phyloP scores from a whole-genome alignment of 179 eudicot genomes.

The Sideroxylon spinosum region DNA sequence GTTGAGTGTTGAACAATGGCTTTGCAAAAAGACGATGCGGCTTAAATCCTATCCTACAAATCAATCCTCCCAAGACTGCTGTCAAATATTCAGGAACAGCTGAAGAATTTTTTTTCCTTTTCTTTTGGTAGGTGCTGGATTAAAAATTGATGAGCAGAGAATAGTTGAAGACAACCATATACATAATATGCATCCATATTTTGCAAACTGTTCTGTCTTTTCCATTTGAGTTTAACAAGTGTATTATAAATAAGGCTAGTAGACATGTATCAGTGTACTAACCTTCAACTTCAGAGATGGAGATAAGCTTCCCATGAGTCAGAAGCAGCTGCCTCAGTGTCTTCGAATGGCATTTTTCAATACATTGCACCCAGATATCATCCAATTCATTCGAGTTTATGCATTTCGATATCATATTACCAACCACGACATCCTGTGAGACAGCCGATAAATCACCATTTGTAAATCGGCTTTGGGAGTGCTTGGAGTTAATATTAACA shows the following conservation, averaged over 20 bases:
- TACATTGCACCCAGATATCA: conserved; percentile 74
- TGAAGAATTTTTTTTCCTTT: no score
- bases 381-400: conserved; percentile 38
- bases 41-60: no score
- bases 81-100: no score
- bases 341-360: conserved; percentile 85
- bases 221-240: neutral
- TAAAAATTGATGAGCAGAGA: neutral
- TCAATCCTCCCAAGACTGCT: no score
- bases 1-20: no score
- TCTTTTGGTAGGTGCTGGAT: no score
- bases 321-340: conserved; percentile 77
- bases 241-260: neutral
- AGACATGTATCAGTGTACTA: conserved; percentile 16
- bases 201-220: neutral
- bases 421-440: neutral
- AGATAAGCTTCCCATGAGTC: conserved; percentile 70
- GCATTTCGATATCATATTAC: no score
- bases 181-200: neutral
- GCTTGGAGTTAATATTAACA: conserved; percentile 31
- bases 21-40: no score
- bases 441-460: conserved; percentile 35
- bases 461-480: conserved; percentile 37
- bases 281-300: conserved; percentile 86
- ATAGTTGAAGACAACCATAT: neutral